These are phyloP conservation scores for Amanita subjunquillea DNA, from an alignment of 768 basidiomycete genomes.

Conservation along the genomic window DNA sequence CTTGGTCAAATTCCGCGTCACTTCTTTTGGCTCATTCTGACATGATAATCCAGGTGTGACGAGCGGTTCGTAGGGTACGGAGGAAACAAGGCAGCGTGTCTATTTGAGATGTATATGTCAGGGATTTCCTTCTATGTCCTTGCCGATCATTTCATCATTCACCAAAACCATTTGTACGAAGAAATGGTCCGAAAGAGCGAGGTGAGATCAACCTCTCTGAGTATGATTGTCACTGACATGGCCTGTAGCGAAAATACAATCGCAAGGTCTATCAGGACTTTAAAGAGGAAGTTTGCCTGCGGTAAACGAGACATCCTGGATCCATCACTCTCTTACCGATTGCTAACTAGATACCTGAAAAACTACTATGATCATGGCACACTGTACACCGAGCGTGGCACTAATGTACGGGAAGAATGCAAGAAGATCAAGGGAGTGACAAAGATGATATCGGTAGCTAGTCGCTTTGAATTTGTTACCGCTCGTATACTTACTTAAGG, in stretches of 20 bases:
- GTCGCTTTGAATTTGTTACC: constrained; percentile 4
- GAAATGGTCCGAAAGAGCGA: constrained; percentile 64
- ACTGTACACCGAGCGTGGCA: constrained; percentile 38
- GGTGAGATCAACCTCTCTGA: constrained; percentile 23
- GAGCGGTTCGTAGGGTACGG: constrained; percentile 89
- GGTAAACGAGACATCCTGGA: constrained; percentile 23
- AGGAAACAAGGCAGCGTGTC: constrained; percentile 86
- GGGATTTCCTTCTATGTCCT: constrained; percentile 80
- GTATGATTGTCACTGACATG: background rate
- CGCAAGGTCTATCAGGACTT: constrained; percentile 71
- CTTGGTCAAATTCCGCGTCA: constrained; percentile 40
- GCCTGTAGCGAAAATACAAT: constrained; percentile 56
- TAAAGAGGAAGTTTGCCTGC: constrained; percentile 67
- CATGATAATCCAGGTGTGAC: constrained; percentile 51
- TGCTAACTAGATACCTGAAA: constrained; percentile 45
- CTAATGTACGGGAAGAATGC: constrained; percentile 53
- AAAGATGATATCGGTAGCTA: constrained; percentile 29
- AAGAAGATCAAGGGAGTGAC: constrained; percentile 47
- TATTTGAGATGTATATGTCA: constrained; percentile 85
- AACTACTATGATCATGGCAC: constrained; percentile 40
- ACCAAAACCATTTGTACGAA: constrained; percentile 79
- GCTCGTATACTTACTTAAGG: background rate
- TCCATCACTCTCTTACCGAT: background rate
- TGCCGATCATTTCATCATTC: constrained; percentile 80
- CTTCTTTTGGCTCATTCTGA: background rate